phyloP scores from a whole-genome alignment of 2,329 filamentous ascomycete genomes.

The Periconia digitata region DNA sequence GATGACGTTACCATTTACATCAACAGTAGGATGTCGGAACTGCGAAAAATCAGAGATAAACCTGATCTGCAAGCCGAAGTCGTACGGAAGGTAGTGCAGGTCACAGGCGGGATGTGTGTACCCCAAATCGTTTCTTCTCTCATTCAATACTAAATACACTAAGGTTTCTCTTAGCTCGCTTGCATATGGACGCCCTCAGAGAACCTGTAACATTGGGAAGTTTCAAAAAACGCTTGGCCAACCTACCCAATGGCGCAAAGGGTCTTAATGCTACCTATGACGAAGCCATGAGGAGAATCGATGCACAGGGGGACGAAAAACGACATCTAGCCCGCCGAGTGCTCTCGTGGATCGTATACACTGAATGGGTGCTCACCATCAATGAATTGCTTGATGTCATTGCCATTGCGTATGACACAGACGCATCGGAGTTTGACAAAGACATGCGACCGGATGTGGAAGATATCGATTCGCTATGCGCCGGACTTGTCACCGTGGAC shows the following conservation, averaged over 20 bases:
- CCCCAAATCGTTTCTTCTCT: not conserved
- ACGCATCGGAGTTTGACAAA: slow-evolving; percentile 8
- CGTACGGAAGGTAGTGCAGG: not conserved
- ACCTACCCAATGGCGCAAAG: slow-evolving; percentile 3
- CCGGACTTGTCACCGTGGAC: slow-evolving; percentile 32
- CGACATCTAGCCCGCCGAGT: not conserved
- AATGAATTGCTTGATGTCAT: slow-evolving; percentile 4
- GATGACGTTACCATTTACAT: not conserved
- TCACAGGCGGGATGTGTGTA: not conserved
- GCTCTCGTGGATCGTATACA: slow-evolving; percentile 1
- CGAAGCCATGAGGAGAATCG: slow-evolving; percentile 2
- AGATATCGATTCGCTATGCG: slow-evolving; percentile 8
- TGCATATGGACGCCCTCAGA: not conserved
- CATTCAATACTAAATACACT: not conserved
- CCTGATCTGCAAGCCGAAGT: not conserved
- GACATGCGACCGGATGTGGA: slow-evolving; percentile 5
- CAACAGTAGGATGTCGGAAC: not conserved
- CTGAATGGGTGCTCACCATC: not conserved
- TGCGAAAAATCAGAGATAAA: not conserved
- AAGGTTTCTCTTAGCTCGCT: slow-evolving; percentile 4
- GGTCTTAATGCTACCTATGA: slow-evolving; percentile 1
- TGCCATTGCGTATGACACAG: not conserved
- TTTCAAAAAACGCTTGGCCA: not conserved
- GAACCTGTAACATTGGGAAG: not conserved
- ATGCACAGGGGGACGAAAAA: not conserved